Percentiles rank a stretch among this genome's conserved stretches.
Evolutionary conservation across 768 basidiomycete species (phyloP).

Genomic region (Suillus fuscotomentosus): DNA sequence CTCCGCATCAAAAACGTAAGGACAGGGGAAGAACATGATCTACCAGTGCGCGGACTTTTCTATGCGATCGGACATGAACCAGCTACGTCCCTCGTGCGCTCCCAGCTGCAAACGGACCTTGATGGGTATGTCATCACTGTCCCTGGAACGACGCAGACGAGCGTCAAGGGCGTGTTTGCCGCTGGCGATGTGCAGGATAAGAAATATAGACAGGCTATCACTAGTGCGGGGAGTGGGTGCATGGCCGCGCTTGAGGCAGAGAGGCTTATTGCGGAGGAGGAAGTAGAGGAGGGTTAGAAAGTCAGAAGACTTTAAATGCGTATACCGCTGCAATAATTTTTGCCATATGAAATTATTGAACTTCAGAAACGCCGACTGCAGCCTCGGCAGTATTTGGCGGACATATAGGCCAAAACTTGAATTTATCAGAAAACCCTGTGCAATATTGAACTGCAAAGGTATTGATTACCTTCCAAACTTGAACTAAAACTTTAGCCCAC

Average conservation of each 20-base stretch:
- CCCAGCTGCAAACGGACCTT: constrained; percentile 83
- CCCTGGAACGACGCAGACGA: constrained; percentile 94
- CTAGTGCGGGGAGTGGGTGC: constrained; percentile 91
- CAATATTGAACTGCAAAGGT: no score
- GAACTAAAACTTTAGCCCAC: constrained; percentile 41
- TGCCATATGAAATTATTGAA: background rate
- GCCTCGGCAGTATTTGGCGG: background rate
- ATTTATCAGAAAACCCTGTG: no score
- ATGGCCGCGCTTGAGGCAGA: constrained; percentile 98
- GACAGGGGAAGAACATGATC: constrained; percentile 79
- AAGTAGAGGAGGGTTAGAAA: constrained; percentile 42
- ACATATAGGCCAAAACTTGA: no score
- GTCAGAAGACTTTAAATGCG: background rate
- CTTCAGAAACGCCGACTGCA: background rate
- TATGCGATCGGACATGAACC: constrained; percentile 97
- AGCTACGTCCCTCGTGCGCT: constrained; percentile 82
- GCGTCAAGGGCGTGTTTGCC: constrained; percentile 92
- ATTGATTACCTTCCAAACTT: no score
- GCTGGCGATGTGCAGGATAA: constrained; percentile 99
- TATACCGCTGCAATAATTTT: background rate
- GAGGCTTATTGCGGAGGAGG: constrained; percentile 87
- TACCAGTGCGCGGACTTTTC: constrained; percentile 90
- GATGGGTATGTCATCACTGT: constrained; percentile 97
- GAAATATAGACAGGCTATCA: constrained; percentile 92
- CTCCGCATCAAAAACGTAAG: constrained; percentile 81